A percentile compares a stretch with the other conserved stretches of the same genome.
Evolutionary conservation across 768 basidiomycete genomes (phyloP).

Genomic region (Hygrophorus pudorinus): DNA sequence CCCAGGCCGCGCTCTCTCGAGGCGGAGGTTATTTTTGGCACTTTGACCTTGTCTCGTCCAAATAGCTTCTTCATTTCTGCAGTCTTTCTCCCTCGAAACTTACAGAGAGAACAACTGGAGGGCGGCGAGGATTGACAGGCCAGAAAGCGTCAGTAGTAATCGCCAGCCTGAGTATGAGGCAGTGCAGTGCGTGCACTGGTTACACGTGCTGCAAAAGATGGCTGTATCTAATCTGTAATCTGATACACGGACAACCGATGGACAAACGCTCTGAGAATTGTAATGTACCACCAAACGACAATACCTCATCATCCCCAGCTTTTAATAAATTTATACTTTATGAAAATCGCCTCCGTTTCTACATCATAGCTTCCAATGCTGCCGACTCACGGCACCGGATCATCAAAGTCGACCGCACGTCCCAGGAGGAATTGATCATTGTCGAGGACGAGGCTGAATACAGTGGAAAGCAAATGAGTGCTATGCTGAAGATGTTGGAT

Average conservation of each 20-base stretch:
- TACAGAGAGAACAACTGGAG: no score
- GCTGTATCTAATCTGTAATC: no score
- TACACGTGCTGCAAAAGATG: no score
- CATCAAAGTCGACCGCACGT: slow-evolving; percentile 86
- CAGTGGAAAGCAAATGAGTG: slow-evolving; percentile 80
- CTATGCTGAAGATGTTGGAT: slow-evolving; percentile 89
- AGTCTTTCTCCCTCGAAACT: neutral
- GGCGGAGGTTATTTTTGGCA: slow-evolving; percentile 4
- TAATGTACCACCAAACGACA: neutral
- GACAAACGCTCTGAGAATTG: no score
- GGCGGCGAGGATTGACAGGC: no score
- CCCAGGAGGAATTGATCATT: slow-evolving; percentile 61
- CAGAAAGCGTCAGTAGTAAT: no score
- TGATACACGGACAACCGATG: no score
- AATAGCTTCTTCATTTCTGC: slow-evolving; percentile 8
- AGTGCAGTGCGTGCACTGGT: no score
- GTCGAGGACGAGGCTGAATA: slow-evolving; percentile 88
- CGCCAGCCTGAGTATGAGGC: no score
- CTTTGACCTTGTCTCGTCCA: slow-evolving; percentile 8
- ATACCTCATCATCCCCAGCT: slow-evolving; percentile 15
- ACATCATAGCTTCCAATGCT: slow-evolving; percentile 84
- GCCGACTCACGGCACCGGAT: slow-evolving; percentile 84
- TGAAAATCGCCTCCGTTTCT: slow-evolving; percentile 87
- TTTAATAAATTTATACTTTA: slow-evolving; percentile 88
- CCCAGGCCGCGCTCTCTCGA: slow-evolving; percentile 4